phyloP scores from a whole-genome alignment of 139 green algal species.

The Pleodorina starrii region DNA sequence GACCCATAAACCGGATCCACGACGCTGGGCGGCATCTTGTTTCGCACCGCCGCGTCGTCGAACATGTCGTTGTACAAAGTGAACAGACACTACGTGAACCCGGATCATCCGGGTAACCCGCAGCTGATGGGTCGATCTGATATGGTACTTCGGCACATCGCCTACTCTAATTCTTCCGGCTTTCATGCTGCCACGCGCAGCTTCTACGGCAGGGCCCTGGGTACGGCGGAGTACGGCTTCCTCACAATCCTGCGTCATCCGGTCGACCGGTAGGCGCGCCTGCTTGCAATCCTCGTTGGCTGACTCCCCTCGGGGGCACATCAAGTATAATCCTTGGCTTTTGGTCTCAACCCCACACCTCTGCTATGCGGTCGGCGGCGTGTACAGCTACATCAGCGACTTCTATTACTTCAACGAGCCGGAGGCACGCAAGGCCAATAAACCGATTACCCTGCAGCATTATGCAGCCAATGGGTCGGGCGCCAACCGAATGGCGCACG shows the following conservation, averaged over 20 bases:
- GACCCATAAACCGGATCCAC: constrained; percentile 33
- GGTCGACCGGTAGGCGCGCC: neutral
- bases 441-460: neutral
- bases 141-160: constrained; percentile 27
- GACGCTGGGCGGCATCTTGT: constrained; percentile 7
- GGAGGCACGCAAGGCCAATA: neutral
- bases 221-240: constrained; percentile 21
- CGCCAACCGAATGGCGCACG: constrained; percentile 8
- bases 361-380: too few species aligned
- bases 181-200: neutral
- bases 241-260: constrained; percentile 25
- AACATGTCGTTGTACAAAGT: constrained; percentile 9
- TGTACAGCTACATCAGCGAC: constrained; percentile 27
- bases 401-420: constrained; percentile 35
- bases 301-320: too few species aligned
- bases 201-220: constrained; percentile 34
- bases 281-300: too few species aligned
- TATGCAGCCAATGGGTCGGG: neutral
- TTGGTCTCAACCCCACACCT: too few species aligned
- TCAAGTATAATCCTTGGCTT: too few species aligned
- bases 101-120: neutral
- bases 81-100: neutral
- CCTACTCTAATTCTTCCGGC: neutral
- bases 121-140: neutral
- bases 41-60: neutral